Base-by-base conservation (phyloP, 352 stramenopile species). In the Halophytophthora batemanensis region DNA sequence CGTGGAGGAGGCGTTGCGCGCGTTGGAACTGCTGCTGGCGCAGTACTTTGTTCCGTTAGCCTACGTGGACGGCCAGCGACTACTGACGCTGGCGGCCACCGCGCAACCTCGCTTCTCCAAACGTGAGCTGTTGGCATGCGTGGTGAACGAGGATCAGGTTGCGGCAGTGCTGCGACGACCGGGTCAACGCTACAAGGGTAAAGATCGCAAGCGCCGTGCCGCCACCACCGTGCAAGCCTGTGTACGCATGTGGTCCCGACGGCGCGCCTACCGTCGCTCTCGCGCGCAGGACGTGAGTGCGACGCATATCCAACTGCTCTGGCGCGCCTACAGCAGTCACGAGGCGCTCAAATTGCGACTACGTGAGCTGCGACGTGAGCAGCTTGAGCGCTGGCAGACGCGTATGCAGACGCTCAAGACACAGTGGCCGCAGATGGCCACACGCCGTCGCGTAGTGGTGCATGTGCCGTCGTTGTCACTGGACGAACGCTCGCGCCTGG, bases 61-160 rank as follows among this genome's bases (percentile, higher is more conserved):
- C 6, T 88, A 96, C 46, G 59, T 96, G 22, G 84, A 96, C 61
- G 86, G 89, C 3, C 74, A 92, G 50, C 74, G 82, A 18, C 58
- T 96, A 19, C 59, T 89, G 42, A 61, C 75, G 12, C 63, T 96
- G 17, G 85, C 87, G 17, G 59, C 63, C 18, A 90, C 89, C 49
- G 81, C 81, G 12, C 55, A 83, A 35, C 38, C 63, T 23, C 54
- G 56, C 33, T 85, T 77, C 53, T 65, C 61, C n/a, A 76, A 65
- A 10, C 42, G 37, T 4, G 86, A 96, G 39, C 54, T 97, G 45
- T 59, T 95, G 28, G 63, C 60, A 6, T 96, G 87, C 36, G 74
- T 97, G 21, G 67, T 87, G 31, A 97, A 97, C 66, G 69, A 89
- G 43, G 87, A 96, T 46, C 85, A 96, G 50, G 81, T 97, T 0